phyloP scores from a whole-genome alignment of 78 protist genomes.

The Dictyostelium citrinum region DNA sequence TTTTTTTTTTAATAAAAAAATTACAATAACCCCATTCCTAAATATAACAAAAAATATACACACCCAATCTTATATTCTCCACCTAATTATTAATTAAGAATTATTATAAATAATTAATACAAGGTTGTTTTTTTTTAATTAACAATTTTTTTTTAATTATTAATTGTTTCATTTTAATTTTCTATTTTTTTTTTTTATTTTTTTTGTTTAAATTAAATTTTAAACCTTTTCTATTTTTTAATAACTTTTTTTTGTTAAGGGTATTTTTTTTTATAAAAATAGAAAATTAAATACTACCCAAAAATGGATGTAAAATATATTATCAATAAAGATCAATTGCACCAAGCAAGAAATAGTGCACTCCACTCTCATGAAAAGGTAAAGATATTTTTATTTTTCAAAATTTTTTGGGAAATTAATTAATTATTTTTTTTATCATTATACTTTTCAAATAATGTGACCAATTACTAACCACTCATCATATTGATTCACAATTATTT shows the following conservation, averaged over 20 bases:
- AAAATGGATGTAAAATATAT: slow-evolving; percentile 14
- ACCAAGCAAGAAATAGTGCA: slow-evolving; percentile 23
- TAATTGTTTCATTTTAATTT: neutral
- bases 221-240: neutral
- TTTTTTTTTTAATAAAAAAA: neutral
- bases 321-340: neutral
- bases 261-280: neutral
- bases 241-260: neutral
- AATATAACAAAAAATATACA: neutral
- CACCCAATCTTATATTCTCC: neutral
- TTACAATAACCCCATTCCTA: neutral
- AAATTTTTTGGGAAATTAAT: neutral
- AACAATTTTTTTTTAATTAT: neutral
- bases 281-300: neutral
- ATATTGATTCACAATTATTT: no score
- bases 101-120: neutral
- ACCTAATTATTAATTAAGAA: neutral
- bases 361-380: neutral
- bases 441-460: no score
- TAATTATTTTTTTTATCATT: no score
- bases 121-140: neutral
- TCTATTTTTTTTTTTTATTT: neutral
- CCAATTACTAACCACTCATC: no score
- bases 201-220: neutral
- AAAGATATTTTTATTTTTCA: neutral